A percentile compares a stretch with the other conserved stretches of the same genome.
phyloP scores from a whole-genome alignment of 2,329 filamentous ascomycete genomes.

The Fusarium caatingaense region DNA sequence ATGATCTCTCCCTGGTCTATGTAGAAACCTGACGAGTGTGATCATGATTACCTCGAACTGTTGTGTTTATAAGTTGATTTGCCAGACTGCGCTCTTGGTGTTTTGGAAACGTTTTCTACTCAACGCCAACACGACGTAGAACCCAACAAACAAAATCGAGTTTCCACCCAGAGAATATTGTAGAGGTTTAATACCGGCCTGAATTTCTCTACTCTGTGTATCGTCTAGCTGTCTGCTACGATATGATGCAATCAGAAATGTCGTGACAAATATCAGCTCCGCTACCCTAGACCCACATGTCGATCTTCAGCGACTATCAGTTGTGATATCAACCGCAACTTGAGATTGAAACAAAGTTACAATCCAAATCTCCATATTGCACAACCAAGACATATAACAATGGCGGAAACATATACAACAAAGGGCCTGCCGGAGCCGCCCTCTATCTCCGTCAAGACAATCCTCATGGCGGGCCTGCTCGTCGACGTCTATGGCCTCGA shows the following conservation, averaged over 20 bases:
- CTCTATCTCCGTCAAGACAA: conserved; percentile 70
- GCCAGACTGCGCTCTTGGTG: too few species aligned
- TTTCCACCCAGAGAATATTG: not conserved
- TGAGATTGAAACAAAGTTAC: not conserved
- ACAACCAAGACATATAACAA: not conserved
- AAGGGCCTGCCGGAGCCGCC: conserved; percentile 55
- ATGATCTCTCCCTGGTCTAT: too few species aligned
- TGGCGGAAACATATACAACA: conserved; percentile 49
- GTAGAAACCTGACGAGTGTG: too few species aligned
- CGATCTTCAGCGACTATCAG: not conserved
- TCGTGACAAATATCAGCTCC: not conserved
- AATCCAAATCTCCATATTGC: not conserved
- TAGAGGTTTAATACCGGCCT: not conserved
- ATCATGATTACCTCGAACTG: too few species aligned
- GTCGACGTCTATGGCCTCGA: conserved; percentile 84
- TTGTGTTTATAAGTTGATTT: too few species aligned
- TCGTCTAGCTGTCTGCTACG: not conserved
- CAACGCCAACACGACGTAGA: not conserved
- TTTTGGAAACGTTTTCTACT: too few species aligned
- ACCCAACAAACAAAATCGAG: not conserved
- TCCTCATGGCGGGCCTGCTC: conserved; percentile 81
- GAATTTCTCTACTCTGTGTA: not conserved
- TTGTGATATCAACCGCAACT: not conserved
- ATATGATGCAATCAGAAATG: not conserved
- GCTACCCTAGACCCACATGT: conserved; percentile 39